Conservation (phyloP, 1,284 basidiomycete genomes). For the Marasmius oreades region DNA sequence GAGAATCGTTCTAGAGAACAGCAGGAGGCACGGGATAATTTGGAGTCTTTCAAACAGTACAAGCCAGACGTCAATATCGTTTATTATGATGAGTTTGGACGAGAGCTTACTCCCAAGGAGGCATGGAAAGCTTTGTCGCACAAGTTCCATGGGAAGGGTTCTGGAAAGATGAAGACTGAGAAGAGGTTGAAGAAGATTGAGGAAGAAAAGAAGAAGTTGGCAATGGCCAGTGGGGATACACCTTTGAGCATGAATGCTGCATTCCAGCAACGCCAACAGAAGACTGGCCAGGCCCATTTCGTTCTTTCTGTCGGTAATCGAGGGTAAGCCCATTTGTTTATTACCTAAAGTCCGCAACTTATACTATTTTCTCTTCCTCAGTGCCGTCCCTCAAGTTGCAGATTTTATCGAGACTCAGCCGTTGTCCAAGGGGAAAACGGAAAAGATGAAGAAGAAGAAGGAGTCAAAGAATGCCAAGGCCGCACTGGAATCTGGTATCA, state of each 20-base stretch:
- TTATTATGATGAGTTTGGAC: conserved; percentile 97
- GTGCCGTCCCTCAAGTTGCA: conserved; percentile 75
- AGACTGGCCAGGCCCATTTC: conserved; percentile 92
- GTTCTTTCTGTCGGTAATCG: conserved; percentile 91
- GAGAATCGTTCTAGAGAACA: conserved; percentile 92
- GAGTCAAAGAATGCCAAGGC: conserved; percentile 41
- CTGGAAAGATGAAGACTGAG: conserved; percentile 92
- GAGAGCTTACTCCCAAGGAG: conserved; percentile 87
- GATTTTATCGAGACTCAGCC: conserved; percentile 78
- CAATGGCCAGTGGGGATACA: conserved; percentile 91
- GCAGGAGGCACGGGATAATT: conserved; percentile 80
- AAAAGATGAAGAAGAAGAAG: conserved; percentile 72
- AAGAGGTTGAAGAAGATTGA: conserved; percentile 92
- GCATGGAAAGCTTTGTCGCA: conserved; percentile 95
- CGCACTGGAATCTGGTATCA: conserved; percentile 59
- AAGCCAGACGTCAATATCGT: conserved; percentile 96
- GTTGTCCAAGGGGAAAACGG: conserved; percentile 74
- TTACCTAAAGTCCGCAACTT: conserved; percentile 1
- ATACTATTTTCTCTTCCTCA: conserved; percentile 28
- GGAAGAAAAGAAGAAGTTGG: conserved; percentile 87
- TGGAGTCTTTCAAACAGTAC: conserved; percentile 90
- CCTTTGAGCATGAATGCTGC: conserved; percentile 89
- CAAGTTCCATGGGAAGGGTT: conserved; percentile 94
- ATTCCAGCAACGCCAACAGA: conserved; percentile 87
- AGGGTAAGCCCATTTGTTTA: conserved; percentile 59